These are phyloP conservation scores for Penicillium concentricum DNA, from an alignment of 2,329 filamentous ascomycete genomes.

Conservation along the genomic window DNA sequence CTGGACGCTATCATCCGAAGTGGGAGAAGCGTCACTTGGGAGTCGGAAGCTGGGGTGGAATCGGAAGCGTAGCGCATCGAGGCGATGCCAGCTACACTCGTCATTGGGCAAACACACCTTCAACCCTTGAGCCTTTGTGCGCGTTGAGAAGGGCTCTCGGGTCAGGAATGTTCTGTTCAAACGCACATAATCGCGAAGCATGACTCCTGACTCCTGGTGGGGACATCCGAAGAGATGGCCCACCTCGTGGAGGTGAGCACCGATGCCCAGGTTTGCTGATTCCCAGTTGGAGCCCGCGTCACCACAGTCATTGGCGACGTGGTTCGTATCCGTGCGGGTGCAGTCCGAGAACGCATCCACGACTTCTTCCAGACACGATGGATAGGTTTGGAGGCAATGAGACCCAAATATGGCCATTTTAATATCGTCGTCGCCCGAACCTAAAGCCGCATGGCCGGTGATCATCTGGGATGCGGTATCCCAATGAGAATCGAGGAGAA, in stretches of 20 bases:
- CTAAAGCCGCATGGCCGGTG: slow-evolving; percentile 79
- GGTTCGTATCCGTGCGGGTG: slow-evolving; percentile 77
- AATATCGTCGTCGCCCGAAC: slow-evolving; percentile 68
- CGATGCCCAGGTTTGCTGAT: slow-evolving; percentile 89
- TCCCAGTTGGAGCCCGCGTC: slow-evolving; percentile 93
- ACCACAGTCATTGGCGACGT: slow-evolving; percentile 80
- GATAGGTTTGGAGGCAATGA: slow-evolving; percentile 88
- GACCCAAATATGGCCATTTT: slow-evolving; percentile 90
- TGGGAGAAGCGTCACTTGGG: slow-evolving; percentile 67
- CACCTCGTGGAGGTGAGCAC: slow-evolving; percentile 86
- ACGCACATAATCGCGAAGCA: slow-evolving; percentile 82
- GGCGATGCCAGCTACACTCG: slow-evolving; percentile 87
- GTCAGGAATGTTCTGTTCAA: slow-evolving; percentile 80
- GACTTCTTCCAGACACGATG: slow-evolving; percentile 83
- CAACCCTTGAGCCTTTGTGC: slow-evolving; percentile 76
- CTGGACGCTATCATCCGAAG: slow-evolving; percentile 73
- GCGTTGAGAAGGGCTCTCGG: slow-evolving; percentile 80
- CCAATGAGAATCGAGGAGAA: slow-evolving; percentile 89
- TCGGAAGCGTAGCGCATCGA: slow-evolving; percentile 85
- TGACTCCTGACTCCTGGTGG: slow-evolving; percentile 86
- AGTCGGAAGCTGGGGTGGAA: slow-evolving; percentile 87
- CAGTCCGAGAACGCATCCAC: slow-evolving; percentile 87
- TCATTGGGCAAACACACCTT: slow-evolving; percentile 71
- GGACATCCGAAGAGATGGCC: slow-evolving; percentile 89
- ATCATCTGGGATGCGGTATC: slow-evolving; percentile 69